phyloP scores from a whole-genome alignment of 2,329 filamentous ascomycete genomes.

The Septoria linicola region DNA sequence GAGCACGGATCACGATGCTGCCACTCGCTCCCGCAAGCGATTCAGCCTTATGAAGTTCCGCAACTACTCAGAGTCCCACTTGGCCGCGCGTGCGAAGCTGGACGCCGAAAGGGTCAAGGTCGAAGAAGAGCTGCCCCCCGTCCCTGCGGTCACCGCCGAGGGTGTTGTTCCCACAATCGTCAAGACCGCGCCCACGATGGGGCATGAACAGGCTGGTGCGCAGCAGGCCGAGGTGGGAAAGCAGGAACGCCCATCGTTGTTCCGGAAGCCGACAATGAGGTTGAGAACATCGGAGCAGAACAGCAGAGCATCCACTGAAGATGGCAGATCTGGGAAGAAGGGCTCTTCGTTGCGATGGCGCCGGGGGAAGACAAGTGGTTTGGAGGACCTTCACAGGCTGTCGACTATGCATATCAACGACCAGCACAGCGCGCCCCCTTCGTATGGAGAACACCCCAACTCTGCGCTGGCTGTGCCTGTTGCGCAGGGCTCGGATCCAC shows the following conservation, averaged over 20 bases:
- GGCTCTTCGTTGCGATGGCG: slow-evolving; percentile 31
- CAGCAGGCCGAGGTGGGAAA: slow-evolving; percentile 20
- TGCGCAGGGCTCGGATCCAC: slow-evolving; percentile 40
- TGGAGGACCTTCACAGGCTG: slow-evolving; percentile 53
- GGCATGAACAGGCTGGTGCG: slow-evolving; percentile 3
- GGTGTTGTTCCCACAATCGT: slow-evolving; percentile 68
- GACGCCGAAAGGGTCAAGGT: slow-evolving; percentile 52
- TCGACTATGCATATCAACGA: slow-evolving; percentile 53
- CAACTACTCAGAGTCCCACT: slow-evolving; percentile 88
- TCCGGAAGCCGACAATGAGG: slow-evolving; percentile 29
- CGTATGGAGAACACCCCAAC: slow-evolving; percentile 61
- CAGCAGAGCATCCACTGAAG: slow-evolving; percentile 14
- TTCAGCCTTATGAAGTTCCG: slow-evolving; percentile 73
- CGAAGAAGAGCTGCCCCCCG: slow-evolving; percentile 47
- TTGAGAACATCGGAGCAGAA: slow-evolving; percentile 21
- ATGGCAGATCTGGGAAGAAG: slow-evolving; percentile 26
- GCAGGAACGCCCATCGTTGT: slow-evolving; percentile 26
- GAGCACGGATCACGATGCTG: slow-evolving; percentile 22
- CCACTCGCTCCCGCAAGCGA: slow-evolving; percentile 42
- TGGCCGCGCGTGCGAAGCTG: slow-evolving; percentile 72
- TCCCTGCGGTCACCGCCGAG: slow-evolving; percentile 40
- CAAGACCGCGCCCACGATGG: slow-evolving; percentile 67
- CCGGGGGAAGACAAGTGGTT: slow-evolving; percentile 34
- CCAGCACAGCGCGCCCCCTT: slow-evolving; percentile 50
- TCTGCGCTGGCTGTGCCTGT: slow-evolving; percentile 64